Base-by-base conservation (phyloP, 306 rosid genomes). In the Comarum palustre region DNA sequence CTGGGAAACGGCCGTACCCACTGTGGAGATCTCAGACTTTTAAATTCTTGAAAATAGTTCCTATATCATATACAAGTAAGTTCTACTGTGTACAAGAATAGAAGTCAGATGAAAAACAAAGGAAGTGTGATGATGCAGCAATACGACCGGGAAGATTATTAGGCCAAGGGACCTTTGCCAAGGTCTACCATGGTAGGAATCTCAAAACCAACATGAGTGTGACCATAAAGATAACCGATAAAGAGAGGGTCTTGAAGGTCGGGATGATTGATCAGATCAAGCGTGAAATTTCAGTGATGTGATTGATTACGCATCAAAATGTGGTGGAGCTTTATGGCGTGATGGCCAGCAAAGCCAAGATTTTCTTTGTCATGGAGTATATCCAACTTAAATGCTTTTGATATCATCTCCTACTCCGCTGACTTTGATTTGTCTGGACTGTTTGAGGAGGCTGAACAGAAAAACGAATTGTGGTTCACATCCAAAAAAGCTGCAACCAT, bases 141-240 rank as follows among this genome's bases (percentile, higher is more conserved):
- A 55, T 95, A 83, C 72, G 99, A 51, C 34, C 90, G 32, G 99
- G 99, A 73, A 87, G 83, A 73, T 75, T 86, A 67, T 74, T 95
- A 77, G 99, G 99, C 82, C 99, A 95, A 83, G 99, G 99, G 71
- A 95, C 96, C 75, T 95, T 95, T 86, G 99, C 97, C 19, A 95
- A 92, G 88, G 99, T 95, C 58, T 86, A 95, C 81, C 73, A 88
- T 86, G 97, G 90, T 16, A 86, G 97, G 84, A 83, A 92, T 78
- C 80, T 91, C 61, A 61, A 63, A 69, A 87, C 89, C 22, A 96
- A 97, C 73, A 20, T 67, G 90, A 86, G 76, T 72, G 97, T 92
- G 80, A 97, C 97, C 73, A 82, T 95, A 39, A 95, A 95, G 84
- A 71, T 90, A 3, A 57, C 90, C 38, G 96, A 95, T 72, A 95